A percentile compares a stretch with the other conserved stretches of the same genome.
phyloP scores from a whole-genome alignment of 176 grass and related monocot species.

The Raddia distichophylla region DNA sequence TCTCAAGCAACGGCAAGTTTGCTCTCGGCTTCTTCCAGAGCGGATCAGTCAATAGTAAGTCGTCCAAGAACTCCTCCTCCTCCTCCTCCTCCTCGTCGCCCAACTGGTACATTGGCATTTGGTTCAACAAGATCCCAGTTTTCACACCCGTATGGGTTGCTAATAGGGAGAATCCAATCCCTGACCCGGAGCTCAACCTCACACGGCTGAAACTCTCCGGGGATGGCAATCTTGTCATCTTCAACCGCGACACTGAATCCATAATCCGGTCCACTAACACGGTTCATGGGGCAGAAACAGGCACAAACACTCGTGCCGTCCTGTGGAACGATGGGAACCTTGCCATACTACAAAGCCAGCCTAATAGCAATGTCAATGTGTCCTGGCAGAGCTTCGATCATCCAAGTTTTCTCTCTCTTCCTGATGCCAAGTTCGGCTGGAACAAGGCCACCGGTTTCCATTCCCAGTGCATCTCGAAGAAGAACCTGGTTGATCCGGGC shows the following conservation, averaged over 20 bases:
- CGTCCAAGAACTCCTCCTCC: background rate
- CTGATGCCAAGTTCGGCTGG: no score
- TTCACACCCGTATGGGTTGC: conserved; percentile 44
- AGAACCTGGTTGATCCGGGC: no score
- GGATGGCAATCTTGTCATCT: background rate
- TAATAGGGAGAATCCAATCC: conserved; percentile 38
- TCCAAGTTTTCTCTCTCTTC: no score
- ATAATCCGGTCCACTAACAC: no score
- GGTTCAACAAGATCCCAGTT: conserved; percentile 41
- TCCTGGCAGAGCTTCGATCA: no score
- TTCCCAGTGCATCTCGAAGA: no score
- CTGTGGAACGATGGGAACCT: no score
- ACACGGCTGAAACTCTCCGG: background rate
- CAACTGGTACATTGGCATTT: conserved; percentile 48
- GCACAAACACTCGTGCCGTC: no score
- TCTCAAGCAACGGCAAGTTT: conserved; percentile 38
- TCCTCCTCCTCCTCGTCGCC: background rate
- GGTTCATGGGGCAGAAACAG: no score
- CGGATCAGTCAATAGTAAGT: background rate
- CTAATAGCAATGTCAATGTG: no score
- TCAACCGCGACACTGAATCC: background rate
- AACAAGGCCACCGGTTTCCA: no score
- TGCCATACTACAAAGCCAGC: no score
- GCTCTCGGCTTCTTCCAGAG: conserved; percentile 49
- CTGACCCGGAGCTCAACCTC: background rate